phyloP scores from a whole-genome alignment of 108 stramenopile species.

The Cyclotella cryptica region DNA sequence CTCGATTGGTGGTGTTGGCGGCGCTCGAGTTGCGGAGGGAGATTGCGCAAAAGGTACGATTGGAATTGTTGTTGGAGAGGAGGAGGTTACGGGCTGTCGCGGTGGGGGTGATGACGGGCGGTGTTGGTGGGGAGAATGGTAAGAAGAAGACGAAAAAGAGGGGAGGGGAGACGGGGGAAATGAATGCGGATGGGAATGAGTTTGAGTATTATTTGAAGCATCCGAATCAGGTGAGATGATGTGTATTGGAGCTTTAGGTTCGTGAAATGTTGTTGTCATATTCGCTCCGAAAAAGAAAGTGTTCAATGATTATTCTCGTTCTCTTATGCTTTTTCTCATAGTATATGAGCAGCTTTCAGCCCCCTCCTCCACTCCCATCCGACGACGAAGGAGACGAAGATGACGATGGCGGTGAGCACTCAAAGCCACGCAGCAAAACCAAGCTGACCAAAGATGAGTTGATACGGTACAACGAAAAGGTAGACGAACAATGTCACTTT shows the following conservation, averaged over 20 bases:
- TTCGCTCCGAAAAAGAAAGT: too few species aligned
- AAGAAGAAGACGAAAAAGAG: neutral
- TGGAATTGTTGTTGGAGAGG: conserved; percentile 33
- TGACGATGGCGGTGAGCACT: neutral
- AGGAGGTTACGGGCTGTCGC: neutral
- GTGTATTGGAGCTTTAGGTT: neutral
- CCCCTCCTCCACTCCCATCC: conserved; percentile 27
- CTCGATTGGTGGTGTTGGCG: conserved; percentile 28
- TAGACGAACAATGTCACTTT: conserved; percentile 28
- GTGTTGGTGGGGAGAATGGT: neutral
- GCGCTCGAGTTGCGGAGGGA: conserved; percentile 39
- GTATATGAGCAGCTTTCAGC: conserved; percentile 40
- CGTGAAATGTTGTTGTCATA: too few species aligned
- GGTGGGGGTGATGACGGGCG: neutral
- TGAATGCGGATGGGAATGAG: conserved; percentile 21
- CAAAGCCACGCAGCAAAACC: conserved; percentile 26
- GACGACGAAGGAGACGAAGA: conserved; percentile 33
- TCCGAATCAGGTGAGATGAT: conserved; percentile 25
- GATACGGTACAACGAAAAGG: conserved; percentile 18
- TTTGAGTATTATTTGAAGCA: conserved; percentile 48
- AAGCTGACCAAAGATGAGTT: conserved; percentile 29
- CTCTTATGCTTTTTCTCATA: neutral
- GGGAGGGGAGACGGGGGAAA: conserved; percentile 4
- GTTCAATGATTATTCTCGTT: neutral
- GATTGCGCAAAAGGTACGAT: conserved; percentile 27